A percentile compares a stretch with the other conserved stretches of the same genome.
Conservation (phyloP, 768 basidiomycete genomes). For the Boletellus emodensis region DNA sequence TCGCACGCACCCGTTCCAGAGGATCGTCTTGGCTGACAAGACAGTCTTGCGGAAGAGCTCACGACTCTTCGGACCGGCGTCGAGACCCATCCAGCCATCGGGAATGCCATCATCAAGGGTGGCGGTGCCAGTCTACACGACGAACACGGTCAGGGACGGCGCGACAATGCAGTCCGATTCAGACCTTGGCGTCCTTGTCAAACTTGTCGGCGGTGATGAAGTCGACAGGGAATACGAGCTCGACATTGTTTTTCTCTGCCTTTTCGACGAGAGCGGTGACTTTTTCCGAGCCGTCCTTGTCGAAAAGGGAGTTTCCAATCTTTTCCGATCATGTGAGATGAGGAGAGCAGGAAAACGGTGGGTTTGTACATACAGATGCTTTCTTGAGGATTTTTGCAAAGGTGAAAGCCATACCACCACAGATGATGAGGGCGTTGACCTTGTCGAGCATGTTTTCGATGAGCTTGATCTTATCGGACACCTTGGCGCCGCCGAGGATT, state of each 20-base stretch:
- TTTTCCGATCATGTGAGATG: slow-evolving; percentile 13
- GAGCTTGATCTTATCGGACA: slow-evolving; percentile 97
- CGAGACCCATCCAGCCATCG: slow-evolving; percentile 92
- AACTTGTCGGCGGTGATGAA: slow-evolving; percentile 95
- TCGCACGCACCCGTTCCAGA: slow-evolving; percentile 83
- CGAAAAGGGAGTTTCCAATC: slow-evolving; percentile 96
- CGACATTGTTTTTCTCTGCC: slow-evolving; percentile 87
- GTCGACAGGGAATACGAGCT: slow-evolving; percentile 94
- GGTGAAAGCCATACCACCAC: slow-evolving; percentile 98
- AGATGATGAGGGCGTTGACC: slow-evolving; percentile 94
- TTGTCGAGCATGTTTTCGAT: slow-evolving; percentile 99
- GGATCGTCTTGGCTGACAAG: slow-evolving; percentile 85
- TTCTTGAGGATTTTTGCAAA: slow-evolving; percentile 93
- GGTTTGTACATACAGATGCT: slow-evolving; percentile 49
- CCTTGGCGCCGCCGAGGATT: slow-evolving; percentile 97
- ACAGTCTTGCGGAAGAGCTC: slow-evolving; percentile 79
- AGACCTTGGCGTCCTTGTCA: slow-evolving; percentile 81
- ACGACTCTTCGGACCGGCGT: slow-evolving; percentile 81
- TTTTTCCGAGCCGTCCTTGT: slow-evolving; percentile 83
- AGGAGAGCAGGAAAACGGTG: neutral
- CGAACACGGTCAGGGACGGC: slow-evolving; percentile 5
- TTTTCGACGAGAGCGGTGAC: slow-evolving; percentile 82
- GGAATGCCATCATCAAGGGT: slow-evolving; percentile 88
- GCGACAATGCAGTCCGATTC: slow-evolving; percentile 12
- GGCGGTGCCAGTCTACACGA: slow-evolving; percentile 59